Evolutionary conservation across 345 rosid species (phyloP), one percentile per base, ranked within the genome.

Genomic region (Citrus hindsii): DNA sequence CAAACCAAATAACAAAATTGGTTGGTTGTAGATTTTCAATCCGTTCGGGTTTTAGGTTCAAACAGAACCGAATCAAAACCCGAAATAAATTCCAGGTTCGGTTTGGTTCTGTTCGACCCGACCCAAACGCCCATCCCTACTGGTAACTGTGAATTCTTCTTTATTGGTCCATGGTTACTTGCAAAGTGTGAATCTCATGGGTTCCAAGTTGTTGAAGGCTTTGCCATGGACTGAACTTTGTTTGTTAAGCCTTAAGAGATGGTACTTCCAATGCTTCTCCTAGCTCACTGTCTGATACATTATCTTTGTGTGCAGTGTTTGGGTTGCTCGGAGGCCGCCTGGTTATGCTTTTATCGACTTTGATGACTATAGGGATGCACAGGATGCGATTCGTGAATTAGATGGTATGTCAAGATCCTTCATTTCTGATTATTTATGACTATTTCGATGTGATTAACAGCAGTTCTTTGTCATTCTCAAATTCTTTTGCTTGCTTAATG

Each of bases 241-340:
- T 40, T 40, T 42, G 21, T 74, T 38, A 9, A 74, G 40, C 16
- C 27, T 61, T 25, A 21, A 46, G 3, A 2, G n/a, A 58, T 25
- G 27, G 2, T 56, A 7, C 2, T 66, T 61, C 8, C 63, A 6
- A 75, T 9, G 0, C 55, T 62, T 51, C 35, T 35, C 32, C 32
- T 16, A 3, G 32, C 14, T 60, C 21, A 60, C 28, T 70, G 24
- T 56, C 25, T 33, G 77, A 53, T 66, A 18, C 10, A 12, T 61
- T 32, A 25, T 77, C 25, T 27, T 61, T 51, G 9, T 77, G 66
- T 87, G 75, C 81, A 93, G 98, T 86, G 98, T 93, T 7, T 93
- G 98, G 98, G 98, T 92, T 86, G 97, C 98, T 38, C 89, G 98
- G n/a, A 88, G 94, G 80, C 98, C 98, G 19, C 98, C 98, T 0